Percentiles rank a stretch among this genome's conserved stretches.
phyloP scores from a whole-genome alignment of 106 monocot genomes.

The Dendrobium officinale region DNA sequence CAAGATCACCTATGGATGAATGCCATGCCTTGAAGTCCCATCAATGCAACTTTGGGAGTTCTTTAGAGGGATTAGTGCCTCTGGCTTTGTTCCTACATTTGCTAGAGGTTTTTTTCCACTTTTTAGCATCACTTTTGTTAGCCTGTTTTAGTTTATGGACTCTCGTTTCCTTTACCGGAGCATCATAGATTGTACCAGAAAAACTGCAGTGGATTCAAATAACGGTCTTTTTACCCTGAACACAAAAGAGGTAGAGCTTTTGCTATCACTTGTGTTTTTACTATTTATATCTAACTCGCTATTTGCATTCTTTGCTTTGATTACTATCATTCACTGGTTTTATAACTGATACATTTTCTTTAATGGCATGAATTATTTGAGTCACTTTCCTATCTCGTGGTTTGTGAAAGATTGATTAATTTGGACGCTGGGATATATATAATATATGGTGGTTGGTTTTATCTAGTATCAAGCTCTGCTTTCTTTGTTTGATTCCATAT shows the following conservation, averaged over 20 bases:
- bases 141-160: too few species aligned
- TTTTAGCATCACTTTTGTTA: too few species aligned
- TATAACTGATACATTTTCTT: neutral
- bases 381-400: neutral
- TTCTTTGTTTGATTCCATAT: neutral
- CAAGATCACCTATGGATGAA: neutral
- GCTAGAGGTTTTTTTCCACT: too few species aligned
- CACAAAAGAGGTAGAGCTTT: neutral
- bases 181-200: too few species aligned
- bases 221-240: neutral
- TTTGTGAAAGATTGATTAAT: neutral
- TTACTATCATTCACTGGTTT: neutral
- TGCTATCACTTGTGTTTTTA: neutral
- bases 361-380: neutral
- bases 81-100: neutral
- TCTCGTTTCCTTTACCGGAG: too few species aligned
- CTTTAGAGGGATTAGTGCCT: neutral
- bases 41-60: neutral
- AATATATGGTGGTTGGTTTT: neutral
- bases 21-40: neutral
- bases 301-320: neutral
- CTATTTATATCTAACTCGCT: neutral
- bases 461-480: neutral
- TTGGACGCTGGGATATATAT: neutral
- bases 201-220: neutral